phyloP scores from a whole-genome alignment of 2,329 filamentous ascomycete genomes.

The Claviceps spartinae region DNA sequence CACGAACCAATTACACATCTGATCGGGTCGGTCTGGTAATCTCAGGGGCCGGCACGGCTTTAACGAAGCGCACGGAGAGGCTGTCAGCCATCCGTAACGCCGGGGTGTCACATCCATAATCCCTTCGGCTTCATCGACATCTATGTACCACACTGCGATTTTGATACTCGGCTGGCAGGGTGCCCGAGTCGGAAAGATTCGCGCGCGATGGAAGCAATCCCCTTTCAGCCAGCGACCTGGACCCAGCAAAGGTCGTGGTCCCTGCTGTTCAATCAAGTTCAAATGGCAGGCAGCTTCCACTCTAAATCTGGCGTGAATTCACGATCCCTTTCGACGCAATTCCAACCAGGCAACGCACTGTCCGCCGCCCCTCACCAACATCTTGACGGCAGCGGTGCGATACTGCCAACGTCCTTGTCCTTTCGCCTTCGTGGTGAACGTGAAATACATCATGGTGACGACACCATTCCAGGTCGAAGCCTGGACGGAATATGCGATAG shows the following conservation, averaged over 20 bases:
- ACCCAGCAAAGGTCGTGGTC: not conserved
- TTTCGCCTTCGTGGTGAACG: not conserved
- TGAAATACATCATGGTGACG: conserved; percentile 5
- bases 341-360: not conserved
- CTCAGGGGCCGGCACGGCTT: too few relatives aligned
- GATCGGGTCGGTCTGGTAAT: too few relatives aligned
- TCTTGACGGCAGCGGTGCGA: not conserved
- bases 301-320: not conserved
- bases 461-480: conserved; percentile 29
- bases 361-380: too few relatives aligned
- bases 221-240: not conserved
- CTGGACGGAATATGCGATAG: conserved; percentile 30
- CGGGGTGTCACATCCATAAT: not conserved
- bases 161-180: not conserved
- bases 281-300: not conserved
- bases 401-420: not conserved
- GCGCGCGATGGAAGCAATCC: not conserved
- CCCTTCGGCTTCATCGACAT: not conserved
- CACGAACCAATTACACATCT: too few relatives aligned
- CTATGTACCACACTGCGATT: not conserved
- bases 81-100: too few relatives aligned
- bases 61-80: too few relatives aligned
- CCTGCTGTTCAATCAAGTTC: not conserved
- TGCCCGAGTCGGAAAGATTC: not conserved
- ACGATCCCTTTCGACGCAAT: not conserved